These are phyloP conservation scores for Musa beccarii DNA, from an alignment of 176 grass and related monocot genomes.

Conservation along the genomic window DNA sequence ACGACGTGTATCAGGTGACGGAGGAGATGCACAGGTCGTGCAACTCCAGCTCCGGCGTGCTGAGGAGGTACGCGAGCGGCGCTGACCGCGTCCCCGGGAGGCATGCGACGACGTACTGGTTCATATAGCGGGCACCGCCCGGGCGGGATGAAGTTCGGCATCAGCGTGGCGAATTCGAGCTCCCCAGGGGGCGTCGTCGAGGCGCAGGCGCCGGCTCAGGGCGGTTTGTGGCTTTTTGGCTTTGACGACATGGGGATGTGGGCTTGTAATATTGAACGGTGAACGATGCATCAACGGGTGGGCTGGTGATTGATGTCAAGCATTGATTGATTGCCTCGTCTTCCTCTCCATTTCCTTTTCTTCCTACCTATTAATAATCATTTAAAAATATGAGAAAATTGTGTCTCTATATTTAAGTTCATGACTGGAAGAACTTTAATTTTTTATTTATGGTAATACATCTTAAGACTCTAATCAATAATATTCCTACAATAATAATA, in stretches of 20 bases:
- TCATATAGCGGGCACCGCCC: conserved; percentile 61
- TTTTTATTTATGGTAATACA: too few relatives aligned
- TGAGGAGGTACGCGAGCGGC: conserved; percentile 28
- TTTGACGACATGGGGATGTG: background rate
- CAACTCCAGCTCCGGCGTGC: conserved; percentile 23
- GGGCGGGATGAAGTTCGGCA: conserved; percentile 62
- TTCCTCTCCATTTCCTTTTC: too few relatives aligned
- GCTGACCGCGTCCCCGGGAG: conserved; percentile 28
- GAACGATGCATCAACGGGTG: too few relatives aligned
- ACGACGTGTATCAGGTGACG: conserved; percentile 42
- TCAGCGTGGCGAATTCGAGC: conserved; percentile 20
- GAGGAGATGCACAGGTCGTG: conserved; percentile 33
- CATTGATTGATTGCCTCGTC: background rate
- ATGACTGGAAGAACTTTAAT: too few relatives aligned
- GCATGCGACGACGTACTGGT: conserved; percentile 41
- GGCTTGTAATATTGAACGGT: too few relatives aligned
- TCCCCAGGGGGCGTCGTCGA: background rate
- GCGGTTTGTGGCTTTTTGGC: background rate
- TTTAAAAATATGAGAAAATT: too few relatives aligned
- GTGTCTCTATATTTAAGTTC: too few relatives aligned
- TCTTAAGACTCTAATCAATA: too few relatives aligned
- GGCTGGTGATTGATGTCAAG: too few relatives aligned
- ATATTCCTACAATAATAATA: too few relatives aligned
- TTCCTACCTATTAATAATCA: too few relatives aligned
- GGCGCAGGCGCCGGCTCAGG: background rate